Evolutionary conservation across 371 early-diverging fungal species (phyloP).

Genomic region (Mortierella sp.): DNA sequence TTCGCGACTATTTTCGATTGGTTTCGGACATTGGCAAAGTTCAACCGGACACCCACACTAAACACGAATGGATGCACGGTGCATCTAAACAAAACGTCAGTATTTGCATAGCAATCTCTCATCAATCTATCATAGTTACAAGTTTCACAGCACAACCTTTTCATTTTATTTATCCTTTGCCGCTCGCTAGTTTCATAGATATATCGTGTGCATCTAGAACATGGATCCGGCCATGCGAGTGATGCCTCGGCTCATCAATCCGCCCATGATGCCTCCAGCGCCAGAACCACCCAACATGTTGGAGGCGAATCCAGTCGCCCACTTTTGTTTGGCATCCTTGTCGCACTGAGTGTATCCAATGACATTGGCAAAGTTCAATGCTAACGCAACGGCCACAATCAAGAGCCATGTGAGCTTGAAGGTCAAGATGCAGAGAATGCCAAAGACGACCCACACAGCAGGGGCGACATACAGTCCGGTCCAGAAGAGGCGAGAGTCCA

Average conservation of each 20-base stretch:
- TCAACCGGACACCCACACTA: neutral
- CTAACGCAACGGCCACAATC: conserved; percentile 87
- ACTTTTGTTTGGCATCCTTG: conserved; percentile 87
- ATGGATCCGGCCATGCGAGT: conserved; percentile 57
- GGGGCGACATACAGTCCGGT: conserved; percentile 89
- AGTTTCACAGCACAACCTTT: neutral
- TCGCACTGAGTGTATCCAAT: conserved; percentile 97
- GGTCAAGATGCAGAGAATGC: conserved; percentile 76
- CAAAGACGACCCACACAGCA: conserved; percentile 88
- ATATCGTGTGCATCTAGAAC: conserved; percentile 2
- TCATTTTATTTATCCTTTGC: neutral
- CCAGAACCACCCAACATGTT: conserved; percentile 51
- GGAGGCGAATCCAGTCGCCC: conserved; percentile 61
- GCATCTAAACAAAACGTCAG: neutral
- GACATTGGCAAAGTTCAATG: conserved; percentile 90
- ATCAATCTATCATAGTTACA: neutral
- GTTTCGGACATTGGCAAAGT: neutral
- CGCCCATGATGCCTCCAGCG: conserved; percentile 47
- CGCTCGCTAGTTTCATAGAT: neutral
- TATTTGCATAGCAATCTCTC: neutral
- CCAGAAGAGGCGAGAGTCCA: conserved; percentile 96
- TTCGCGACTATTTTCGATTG: neutral
- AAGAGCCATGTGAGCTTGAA: conserved; percentile 87
- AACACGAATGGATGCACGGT: conserved; percentile 6
- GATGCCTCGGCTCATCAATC: conserved; percentile 55